Percentiles rank a stretch among this genome's conserved stretches.
Conservation (phyloP, 305 asterid genomes). For the Solanum aculeatissimum region DNA sequence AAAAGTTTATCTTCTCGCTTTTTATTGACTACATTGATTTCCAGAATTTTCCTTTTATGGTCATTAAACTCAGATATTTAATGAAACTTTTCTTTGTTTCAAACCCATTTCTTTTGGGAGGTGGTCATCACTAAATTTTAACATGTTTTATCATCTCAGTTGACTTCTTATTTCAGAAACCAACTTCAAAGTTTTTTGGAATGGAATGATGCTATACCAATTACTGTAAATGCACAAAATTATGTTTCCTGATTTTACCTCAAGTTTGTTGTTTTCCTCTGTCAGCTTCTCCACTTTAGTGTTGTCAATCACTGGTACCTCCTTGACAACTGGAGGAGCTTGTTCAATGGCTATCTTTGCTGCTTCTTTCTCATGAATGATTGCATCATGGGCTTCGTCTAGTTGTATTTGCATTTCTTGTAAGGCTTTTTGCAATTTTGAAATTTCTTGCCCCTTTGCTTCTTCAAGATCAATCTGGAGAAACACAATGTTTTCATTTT, state of each 20-base stretch:
- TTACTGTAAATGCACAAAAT: conserved; percentile 3
- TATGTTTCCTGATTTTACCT: conserved; percentile 36
- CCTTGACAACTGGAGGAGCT: conserved; percentile 89
- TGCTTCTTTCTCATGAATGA: conserved; percentile 71
- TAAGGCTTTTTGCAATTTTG: conserved; percentile 53
- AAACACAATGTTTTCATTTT: background rate
- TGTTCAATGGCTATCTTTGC: conserved; percentile 84
- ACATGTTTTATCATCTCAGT: background rate
- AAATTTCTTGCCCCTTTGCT: conserved; percentile 82
- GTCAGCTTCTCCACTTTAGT: conserved; percentile 69
- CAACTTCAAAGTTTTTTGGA: background rate
- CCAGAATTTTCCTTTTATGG: background rate
- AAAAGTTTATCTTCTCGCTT: background rate
- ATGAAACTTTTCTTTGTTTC: background rate
- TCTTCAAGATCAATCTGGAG: conserved; percentile 80
- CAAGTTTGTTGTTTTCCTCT: conserved; percentile 54
- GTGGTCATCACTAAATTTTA: background rate
- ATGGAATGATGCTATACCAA: background rate
- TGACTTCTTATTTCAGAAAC: background rate
- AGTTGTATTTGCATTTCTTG: conserved; percentile 62
- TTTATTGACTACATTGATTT: background rate
- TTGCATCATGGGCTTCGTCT: conserved; percentile 61
- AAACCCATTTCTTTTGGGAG: background rate
- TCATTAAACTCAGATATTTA: background rate
- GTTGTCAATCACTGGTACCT: conserved; percentile 77